Evolutionary conservation across 495 filamentous ascomycete species (phyloP), one percentile per base, ranked within the genome.

Genomic region (Bombardia bombarda): DNA sequence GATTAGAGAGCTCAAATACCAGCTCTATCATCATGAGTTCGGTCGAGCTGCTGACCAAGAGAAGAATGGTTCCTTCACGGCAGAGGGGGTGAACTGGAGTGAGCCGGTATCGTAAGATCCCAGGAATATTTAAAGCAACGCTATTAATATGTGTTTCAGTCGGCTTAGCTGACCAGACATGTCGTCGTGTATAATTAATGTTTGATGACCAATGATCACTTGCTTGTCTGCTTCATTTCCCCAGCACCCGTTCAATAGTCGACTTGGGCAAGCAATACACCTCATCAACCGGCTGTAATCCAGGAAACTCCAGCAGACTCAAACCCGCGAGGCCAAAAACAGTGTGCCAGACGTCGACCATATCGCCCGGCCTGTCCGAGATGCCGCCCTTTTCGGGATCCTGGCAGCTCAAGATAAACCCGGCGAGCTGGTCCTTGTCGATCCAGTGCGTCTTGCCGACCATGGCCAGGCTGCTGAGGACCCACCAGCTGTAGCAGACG

Each of bases 401-500:
- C 74, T 97, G 87, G 53, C 86, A 96, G 41, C 68, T 70, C 43
- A 98, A 64, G 36, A 97, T 95, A 63, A 90, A 98, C 24, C 61
- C 55, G 39, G 78, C 68, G 51, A 98, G 75, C 56, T 83, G 85
- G 42, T 81, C 68, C 22, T 74, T 70, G 66, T 96, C 84, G 52
- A 98, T 90, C 92, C 92, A 98, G 61, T 94, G 80, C 30, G 89
- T 70, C 45, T 83, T 78, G 38, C 77, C 86, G 46, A 97, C 85
- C 79, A 96, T 95, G 19, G 80, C 83, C 45, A 98, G 60, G 58
- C 88, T 95, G 53, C 82, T 85, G 42, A 84, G 61, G 19, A 96
- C 92, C 92, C 92, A 98, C 92, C 92, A 98, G 57, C 86, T 93
- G 61, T 98, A 98, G 65, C 92, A 98, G 6, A 94, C 89, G 67